These are phyloP conservation scores for Bryoerythrophyllum caledonicum DNA, from an alignment of 225 moss, liverwort and hornwort species.

Conservation along the genomic window DNA sequence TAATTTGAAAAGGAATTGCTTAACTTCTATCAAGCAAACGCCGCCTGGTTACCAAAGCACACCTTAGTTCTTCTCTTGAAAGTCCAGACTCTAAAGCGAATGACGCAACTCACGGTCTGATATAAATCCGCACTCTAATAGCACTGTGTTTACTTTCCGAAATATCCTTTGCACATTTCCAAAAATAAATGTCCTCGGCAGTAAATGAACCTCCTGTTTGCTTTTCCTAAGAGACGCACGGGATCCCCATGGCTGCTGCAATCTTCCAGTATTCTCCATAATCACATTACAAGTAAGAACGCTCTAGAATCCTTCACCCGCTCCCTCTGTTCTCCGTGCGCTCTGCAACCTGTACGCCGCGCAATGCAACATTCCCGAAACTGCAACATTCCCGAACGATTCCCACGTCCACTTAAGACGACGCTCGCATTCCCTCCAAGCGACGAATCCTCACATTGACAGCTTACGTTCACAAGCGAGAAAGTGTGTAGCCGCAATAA, in stretches of 20 bases:
- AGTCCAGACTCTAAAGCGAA: constrained; percentile 9
- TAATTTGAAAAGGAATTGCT: constrained; percentile 10
- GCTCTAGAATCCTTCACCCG: constrained; percentile 21
- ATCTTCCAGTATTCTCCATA: constrained; percentile 39
- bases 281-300: constrained; percentile 32
- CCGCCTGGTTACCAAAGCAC: constrained; percentile 25
- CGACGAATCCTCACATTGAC: constrained; percentile 16
- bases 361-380: constrained; percentile 20
- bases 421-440: constrained; percentile 24
- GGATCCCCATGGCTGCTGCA: constrained; percentile 39
- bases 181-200: constrained; percentile 19
- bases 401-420: constrained; percentile 27
- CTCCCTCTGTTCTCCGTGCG: constrained; percentile 11
- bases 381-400: constrained; percentile 29
- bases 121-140: constrained; percentile 17
- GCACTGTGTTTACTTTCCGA: constrained; percentile 21
- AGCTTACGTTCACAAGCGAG: neutral
- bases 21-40: constrained; percentile 2
- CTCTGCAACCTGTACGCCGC: constrained; percentile 30
- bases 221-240: constrained; percentile 20
- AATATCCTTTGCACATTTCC: constrained; percentile 28
- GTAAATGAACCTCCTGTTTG: constrained; percentile 21
- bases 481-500: neutral
- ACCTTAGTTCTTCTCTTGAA: constrained; percentile 24
- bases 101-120: constrained; percentile 10